A percentile compares a stretch with the other conserved stretches of the same genome.
Conservation (phyloP, 192 early-diverging fungal genomes). For the Entomortierella parvispora region DNA sequence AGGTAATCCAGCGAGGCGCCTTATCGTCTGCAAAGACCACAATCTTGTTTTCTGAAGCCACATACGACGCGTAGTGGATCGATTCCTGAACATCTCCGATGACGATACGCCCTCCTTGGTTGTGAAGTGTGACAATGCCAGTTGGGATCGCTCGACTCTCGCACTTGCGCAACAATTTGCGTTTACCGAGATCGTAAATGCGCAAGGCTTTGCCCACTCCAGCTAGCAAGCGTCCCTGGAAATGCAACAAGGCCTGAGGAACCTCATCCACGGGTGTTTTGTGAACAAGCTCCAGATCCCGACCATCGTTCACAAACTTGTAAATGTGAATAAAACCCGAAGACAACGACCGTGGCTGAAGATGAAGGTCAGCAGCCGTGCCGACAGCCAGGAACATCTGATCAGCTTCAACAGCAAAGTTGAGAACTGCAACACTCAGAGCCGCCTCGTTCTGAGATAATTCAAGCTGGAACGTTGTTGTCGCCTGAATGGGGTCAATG, state of each 20-base stretch:
- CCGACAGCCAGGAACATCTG: constrained; percentile 87
- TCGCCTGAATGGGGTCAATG: constrained; percentile 78
- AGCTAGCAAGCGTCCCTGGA: constrained; percentile 91
- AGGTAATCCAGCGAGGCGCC: constrained; percentile 86
- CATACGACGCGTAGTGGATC: constrained; percentile 79
- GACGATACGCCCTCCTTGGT: constrained; percentile 85
- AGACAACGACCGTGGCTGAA: constrained; percentile 75
- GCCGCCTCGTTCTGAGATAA: constrained; percentile 88
- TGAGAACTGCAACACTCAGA: constrained; percentile 74
- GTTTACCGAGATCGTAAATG: constrained; percentile 93
- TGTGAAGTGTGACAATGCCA: constrained; percentile 75
- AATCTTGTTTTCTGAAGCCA: constrained; percentile 81
- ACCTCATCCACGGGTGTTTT: constrained; percentile 89
- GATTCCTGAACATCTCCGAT: constrained; percentile 92
- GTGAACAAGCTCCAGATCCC: constrained; percentile 81
- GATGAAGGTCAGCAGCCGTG: constrained; percentile 73
- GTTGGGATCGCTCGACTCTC: constrained; percentile 85
- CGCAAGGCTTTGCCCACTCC: constrained; percentile 87
- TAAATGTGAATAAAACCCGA: constrained; percentile 81
- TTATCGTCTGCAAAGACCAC: constrained; percentile 94
- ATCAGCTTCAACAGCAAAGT: constrained; percentile 63
- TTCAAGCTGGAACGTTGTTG: constrained; percentile 75
- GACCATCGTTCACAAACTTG: constrained; percentile 72
- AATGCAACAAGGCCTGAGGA: constrained; percentile 82
- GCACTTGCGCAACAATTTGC: constrained; percentile 90